Conservation (phyloP, 2,329 filamentous ascomycete species). For the Ciborinia camelliae region DNA sequence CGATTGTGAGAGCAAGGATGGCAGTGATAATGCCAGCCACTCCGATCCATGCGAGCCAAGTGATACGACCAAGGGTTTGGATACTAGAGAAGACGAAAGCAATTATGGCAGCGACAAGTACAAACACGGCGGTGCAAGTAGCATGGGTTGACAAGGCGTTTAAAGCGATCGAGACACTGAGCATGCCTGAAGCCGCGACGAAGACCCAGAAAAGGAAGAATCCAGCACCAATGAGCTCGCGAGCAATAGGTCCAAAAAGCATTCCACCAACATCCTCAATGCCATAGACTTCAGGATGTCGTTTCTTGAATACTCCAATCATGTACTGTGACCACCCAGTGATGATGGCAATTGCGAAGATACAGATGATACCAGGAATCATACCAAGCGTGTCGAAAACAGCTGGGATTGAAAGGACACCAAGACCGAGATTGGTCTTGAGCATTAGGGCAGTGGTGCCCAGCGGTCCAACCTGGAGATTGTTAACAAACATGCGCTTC, state of each 20-base stretch:
- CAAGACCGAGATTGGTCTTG: conserved; percentile 41
- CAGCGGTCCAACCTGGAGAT: conserved; percentile 3
- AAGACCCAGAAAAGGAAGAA: conserved; percentile 13
- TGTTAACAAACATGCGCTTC: background rate
- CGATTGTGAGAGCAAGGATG: conserved; percentile 50
- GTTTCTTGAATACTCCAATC: conserved; percentile 44
- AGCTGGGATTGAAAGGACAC: conserved; percentile 43
- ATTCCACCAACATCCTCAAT: conserved; percentile 13
- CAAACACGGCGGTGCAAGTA: conserved; percentile 57
- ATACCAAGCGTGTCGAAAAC: conserved; percentile 43
- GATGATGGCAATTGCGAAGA: conserved; percentile 39
- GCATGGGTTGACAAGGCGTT: conserved; percentile 58
- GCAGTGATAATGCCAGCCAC: conserved; percentile 57
- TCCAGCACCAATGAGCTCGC: conserved; percentile 6
- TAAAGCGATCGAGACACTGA: conserved; percentile 36
- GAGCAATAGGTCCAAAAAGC: background rate
- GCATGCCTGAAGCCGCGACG: conserved; percentile 36
- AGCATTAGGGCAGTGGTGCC: conserved; percentile 38
- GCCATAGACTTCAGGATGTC: conserved; percentile 49
- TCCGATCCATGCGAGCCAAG: conserved; percentile 59
- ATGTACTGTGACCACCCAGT: conserved; percentile 47
- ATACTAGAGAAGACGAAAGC: conserved; percentile 50
- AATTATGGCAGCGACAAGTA: conserved; percentile 49
- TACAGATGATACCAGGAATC: conserved; percentile 42
- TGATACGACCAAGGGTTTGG: conserved; percentile 58